Percentiles rank a stretch among this genome's conserved stretches.
Conservation (phyloP, 139 green algal genomes). For the Micractinium sp. region DNA sequence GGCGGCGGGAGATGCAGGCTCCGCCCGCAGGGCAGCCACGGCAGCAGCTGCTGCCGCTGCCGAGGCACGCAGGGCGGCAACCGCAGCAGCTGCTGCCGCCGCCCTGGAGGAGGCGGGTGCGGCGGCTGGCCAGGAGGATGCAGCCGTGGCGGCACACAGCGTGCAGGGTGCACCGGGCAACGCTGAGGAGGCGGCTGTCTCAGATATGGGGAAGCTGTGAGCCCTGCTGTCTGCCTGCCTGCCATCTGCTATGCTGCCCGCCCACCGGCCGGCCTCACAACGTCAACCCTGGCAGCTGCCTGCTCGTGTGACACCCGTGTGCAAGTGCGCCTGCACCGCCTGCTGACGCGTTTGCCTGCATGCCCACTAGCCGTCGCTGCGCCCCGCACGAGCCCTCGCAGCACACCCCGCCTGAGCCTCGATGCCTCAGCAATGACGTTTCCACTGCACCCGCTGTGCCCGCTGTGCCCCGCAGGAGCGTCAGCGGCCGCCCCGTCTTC, state of each 20-base stretch:
- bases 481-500: background rate
- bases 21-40: background rate
- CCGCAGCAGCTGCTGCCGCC: background rate
- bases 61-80: background rate
- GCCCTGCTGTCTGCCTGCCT: background rate
- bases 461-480: background rate
- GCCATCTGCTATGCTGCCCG: no score
- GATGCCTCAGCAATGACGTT: no score
- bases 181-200: background rate
- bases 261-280: no score
- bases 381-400: background rate
- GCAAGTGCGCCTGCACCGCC: no score
- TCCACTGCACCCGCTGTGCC: background rate
- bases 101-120: background rate
- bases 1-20: background rate
- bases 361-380: no score
- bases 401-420: no score
- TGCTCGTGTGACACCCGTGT: no score
- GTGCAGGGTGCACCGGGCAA: no score
- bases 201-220: background rate
- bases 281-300: no score
- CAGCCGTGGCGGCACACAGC: background rate
- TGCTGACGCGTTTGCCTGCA: no score
- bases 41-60: no score
- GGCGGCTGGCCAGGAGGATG: background rate